Percentiles rank a stretch among this genome's conserved stretches.
Conservation (phyloP, 2,329 filamentous ascomycete species). For the Aspergillus nomiae region DNA sequence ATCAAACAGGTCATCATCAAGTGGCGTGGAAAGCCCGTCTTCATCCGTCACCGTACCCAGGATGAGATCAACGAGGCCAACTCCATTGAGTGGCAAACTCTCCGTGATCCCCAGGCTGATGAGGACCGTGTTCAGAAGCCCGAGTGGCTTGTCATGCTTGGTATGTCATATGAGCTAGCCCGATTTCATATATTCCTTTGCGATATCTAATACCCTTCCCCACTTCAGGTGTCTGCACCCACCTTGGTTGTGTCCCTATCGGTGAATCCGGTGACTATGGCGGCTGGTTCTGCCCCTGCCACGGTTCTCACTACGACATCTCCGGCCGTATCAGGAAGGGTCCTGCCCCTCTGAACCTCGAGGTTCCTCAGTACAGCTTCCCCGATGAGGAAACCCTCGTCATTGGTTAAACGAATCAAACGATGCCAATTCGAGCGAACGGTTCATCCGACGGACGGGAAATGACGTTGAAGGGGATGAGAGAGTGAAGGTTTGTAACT, state of each 20-base stretch:
- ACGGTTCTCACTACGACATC: slow-evolving; percentile 99
- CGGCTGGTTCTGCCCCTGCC: slow-evolving; percentile 99
- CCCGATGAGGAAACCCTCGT: slow-evolving; percentile 83
- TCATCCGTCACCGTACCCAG: slow-evolving; percentile 96
- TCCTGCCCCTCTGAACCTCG: slow-evolving; percentile 94
- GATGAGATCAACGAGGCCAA: slow-evolving; percentile 95
- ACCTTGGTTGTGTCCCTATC: slow-evolving; percentile 98
- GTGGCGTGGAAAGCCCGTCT: slow-evolving; percentile 99
- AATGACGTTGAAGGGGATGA: slow-evolving; percentile 11
- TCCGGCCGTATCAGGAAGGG: slow-evolving; percentile 97
- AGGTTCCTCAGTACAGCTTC: slow-evolving; percentile 92
- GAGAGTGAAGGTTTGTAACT: slow-evolving; percentile 22
- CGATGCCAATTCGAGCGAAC: not conserved
- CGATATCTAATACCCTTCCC: slow-evolving; percentile 1
- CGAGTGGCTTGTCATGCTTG: slow-evolving; percentile 98
- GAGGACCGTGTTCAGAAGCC: slow-evolving; percentile 95
- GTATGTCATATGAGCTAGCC: slow-evolving; percentile 51
- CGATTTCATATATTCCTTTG: not conserved
- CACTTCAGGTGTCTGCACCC: slow-evolving; percentile 88
- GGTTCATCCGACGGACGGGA: slow-evolving; percentile 5
- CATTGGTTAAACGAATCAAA: slow-evolving; percentile 72
- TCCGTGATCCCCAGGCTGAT: slow-evolving; percentile 91
- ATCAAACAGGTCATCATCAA: slow-evolving; percentile 86
- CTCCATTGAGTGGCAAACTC: slow-evolving; percentile 74
- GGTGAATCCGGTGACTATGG: slow-evolving; percentile 97